Evolutionary conservation across 176 grass and related monocot species (phyloP), one percentile per base, ranked within the genome.

Genomic region (Pontederia paniculata): DNA sequence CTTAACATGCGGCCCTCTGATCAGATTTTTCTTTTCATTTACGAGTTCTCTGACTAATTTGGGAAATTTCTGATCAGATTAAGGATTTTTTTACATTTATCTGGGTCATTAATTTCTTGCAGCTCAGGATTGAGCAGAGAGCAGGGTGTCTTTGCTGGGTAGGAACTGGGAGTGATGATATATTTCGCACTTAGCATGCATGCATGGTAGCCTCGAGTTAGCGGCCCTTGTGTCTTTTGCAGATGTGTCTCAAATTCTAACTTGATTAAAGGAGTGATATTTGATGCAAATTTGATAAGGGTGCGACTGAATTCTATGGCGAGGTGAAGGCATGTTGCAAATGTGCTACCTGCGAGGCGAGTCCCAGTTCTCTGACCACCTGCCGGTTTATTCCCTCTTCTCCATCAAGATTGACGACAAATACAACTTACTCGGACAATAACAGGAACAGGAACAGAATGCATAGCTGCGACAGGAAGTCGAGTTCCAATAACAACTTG

Each of bases 241-340:
- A n/a, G n/a, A n/a, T n/a, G n/a, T n/a, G n/a, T n/a, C n/a, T n/a
- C n/a, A n/a, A n/a, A n/a, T n/a, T n/a, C n/a, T n/a, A n/a, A n/a
- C 13, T 47, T 5, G 11, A 10, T 6, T 16, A 31, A 14, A 2
- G 23, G 1, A 16, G 5, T 37, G 14, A 9, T 37, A 16, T 14
- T 10, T 12, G 0, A 13, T 11, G 25, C 2, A 6, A 0, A 9
- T 21, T 14, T 37, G 22, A 2, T 31, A 37, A 55, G 89, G 89
- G 89, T 95, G 89, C 14, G 89, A 95, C 60, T 78, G 89, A 22
- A 89, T 95, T 65, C 59, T 89, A 63, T 95, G 89, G 89, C 72
- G 76, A 46, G 89, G 89, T 10, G 76, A 73, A 0, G 81, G 85
- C 17, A 68, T 95, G 63, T 64, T 83, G n/a, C 81, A 89, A 65